Base-by-base conservation (phyloP, 148 eudicot species). In the Rhododendron ovatum region DNA sequence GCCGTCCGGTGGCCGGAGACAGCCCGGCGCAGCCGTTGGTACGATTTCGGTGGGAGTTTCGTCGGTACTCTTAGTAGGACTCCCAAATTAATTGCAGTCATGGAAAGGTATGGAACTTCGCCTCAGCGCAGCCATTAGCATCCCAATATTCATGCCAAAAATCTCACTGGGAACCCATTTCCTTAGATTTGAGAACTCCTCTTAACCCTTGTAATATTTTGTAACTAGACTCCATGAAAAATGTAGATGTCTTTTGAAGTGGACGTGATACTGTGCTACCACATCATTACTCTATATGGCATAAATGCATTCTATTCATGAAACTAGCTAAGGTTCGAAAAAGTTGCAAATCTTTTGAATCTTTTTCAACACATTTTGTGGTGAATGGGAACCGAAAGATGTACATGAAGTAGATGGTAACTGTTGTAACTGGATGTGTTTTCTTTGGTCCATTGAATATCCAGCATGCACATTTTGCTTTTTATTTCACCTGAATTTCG, bases 311-410 rank as follows among this genome's bases (percentile, higher is more conserved):
- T 20, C 79, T 17, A 75, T 39, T 7, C 48, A 9, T 2, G 24
- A 37, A 75, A 75, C 24, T 37, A 71, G 77, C 39, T 71, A 37
- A 37, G 79, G 45, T 33, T 37, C 9, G 47, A 18, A 74, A 9
- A 37, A 75, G 47, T n/a, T 35, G 24, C 47, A 75, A 75, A 37
- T 75, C n/a, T 37, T 71, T 75, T 15, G n/a, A 37, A 75, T 24
- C 79, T 75, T 75, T 30, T 37, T 24, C 47, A 37, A 37, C n/a
- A 8, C 41, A 13, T 74, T 74, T 37, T 48, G 50, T n/a, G 53
- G 85, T 65, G 48, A 78, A 82, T 79, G 41, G 39, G 43, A 78
- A 45, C 14, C 69, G 65, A 47, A 30, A 83, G 78, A 73, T 78
- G 45, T 35, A 48, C 78, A 13, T 9, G 59, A 63, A 81, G 48